Conservation (phyloP, 2,329 filamentous ascomycete species). For the Talaromyces islandicus region DNA sequence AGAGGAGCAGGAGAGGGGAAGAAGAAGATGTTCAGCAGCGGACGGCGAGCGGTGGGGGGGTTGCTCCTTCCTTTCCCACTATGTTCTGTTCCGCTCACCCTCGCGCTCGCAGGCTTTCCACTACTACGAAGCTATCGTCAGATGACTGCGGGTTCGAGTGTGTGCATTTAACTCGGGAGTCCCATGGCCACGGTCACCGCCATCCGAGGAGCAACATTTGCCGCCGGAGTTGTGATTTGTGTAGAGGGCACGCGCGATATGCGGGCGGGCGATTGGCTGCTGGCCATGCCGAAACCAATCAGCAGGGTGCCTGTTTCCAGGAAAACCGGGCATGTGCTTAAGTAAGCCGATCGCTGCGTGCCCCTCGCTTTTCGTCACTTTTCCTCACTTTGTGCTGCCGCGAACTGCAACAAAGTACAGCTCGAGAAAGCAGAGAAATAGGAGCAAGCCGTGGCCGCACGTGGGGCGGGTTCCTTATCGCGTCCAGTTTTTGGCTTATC, state of each 20-base stretch:
- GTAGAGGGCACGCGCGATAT: neutral
- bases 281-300: too few species aligned
- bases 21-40: neutral
- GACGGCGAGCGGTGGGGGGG: neutral
- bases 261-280: neutral
- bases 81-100: neutral
- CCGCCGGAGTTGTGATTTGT: neutral
- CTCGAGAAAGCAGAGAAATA: neutral
- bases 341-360: neutral
- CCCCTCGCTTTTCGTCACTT: neutral
- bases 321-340: neutral
- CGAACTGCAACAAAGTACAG: neutral
- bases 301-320: too few species aligned
- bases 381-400: too few species aligned
- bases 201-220: neutral
- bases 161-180: neutral
- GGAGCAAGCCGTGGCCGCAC: slow-evolving; percentile 8
- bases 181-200: neutral
- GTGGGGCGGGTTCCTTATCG: slow-evolving; percentile 9
- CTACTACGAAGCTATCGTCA: neutral
- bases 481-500: slow-evolving; percentile 1
- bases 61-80: neutral
- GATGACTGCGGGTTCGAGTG: neutral
- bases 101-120: neutral
- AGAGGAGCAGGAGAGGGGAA: neutral